phyloP scores from a whole-genome alignment of 352 stramenopile species.

The Discostella stelligera region DNA sequence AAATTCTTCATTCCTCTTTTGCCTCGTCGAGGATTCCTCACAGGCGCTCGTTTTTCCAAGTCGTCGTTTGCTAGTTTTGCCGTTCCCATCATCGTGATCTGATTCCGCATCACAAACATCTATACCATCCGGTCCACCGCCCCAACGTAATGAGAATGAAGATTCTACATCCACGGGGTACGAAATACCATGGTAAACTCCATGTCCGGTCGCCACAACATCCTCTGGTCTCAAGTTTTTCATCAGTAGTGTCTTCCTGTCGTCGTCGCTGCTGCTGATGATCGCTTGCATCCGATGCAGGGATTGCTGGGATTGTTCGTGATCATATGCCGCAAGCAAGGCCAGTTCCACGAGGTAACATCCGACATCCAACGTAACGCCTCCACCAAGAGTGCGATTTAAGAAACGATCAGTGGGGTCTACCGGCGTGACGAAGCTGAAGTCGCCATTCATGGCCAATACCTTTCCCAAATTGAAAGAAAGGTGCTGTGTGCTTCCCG shows the following conservation, averaged over 20 bases:
- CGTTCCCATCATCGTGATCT: not conserved
- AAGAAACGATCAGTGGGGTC: slow-evolving; percentile 34
- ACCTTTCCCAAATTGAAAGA: slow-evolving; percentile 28
- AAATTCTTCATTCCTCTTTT: slow-evolving; percentile 17
- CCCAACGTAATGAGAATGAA: slow-evolving; percentile 42
- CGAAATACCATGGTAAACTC: slow-evolving; percentile 28
- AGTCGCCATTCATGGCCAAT: slow-evolving; percentile 42
- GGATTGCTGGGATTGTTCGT: slow-evolving; percentile 12
- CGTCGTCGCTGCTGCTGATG: not conserved
- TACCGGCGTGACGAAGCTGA: slow-evolving; percentile 31
- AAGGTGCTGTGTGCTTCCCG: not conserved
- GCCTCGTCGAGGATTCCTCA: not conserved
- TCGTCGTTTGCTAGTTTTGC: not conserved
- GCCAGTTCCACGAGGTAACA: slow-evolving; percentile 47
- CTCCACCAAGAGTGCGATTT: slow-evolving; percentile 39
- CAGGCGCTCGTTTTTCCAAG: not conserved
- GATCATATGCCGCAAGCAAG: slow-evolving; percentile 40
- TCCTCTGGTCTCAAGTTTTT: slow-evolving; percentile 19
- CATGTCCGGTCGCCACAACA: slow-evolving; percentile 28
- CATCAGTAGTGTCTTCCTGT: not conserved
- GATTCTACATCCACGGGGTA: slow-evolving; percentile 51
- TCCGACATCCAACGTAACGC: slow-evolving; percentile 41
- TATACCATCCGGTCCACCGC: slow-evolving; percentile 25
- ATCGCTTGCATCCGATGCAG: not conserved
- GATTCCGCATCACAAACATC: slow-evolving; percentile 8